Evolutionary conservation across 805 yeast genomes (phyloP), one percentile per base, ranked within the genome.

Genomic region (Pichia gijzeniarum): DNA sequence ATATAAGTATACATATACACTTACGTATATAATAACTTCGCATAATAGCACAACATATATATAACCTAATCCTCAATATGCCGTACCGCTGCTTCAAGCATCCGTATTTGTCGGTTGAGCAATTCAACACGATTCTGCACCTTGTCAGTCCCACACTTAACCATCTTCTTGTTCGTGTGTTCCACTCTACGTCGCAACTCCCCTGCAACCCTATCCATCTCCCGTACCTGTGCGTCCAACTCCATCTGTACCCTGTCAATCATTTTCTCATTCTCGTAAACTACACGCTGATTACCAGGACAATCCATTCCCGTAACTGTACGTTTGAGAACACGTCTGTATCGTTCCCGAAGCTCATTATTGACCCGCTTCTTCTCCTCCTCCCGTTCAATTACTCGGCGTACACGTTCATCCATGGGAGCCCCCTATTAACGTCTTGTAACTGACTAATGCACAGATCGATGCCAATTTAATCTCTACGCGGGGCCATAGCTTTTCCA

Each of bases 31-130:
- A n/a, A n/a, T n/a, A n/a, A n/a, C n/a, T n/a, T n/a, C n/a, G n/a
- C n/a, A n/a, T n/a, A n/a, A n/a, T n/a, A n/a, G n/a, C n/a, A n/a
- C n/a, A n/a, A n/a, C n/a, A 16, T 17, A 30, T 39, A 31, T n/a
- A 13, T 7, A 16, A 14, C 5, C 16, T 53, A 50, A 14, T 41
- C 58, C 41, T 62, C 67, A 3, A 74, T 59, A 17, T 70, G 53
- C 41, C 60, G 57, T 41, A 73, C 53, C 0, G 88, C 73, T 35
- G 68, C 63, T 57, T 88, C 96, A 37, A 88, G 61, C 1, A 85
- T 78, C 39, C 95, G 64, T 17, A 89, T 63, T 41, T 81, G 80
- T 51, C 82, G 84, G 61, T 88, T 95, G 2, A 85, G 56, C 14
- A 73, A 49, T 58, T 88, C 96, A 0, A 87, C 79, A 53, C 77